Evolutionary conservation across 768 basidiomycete genomes (phyloP), one percentile per base, ranked within the genome.

Genomic region (Ramaria sp.): DNA sequence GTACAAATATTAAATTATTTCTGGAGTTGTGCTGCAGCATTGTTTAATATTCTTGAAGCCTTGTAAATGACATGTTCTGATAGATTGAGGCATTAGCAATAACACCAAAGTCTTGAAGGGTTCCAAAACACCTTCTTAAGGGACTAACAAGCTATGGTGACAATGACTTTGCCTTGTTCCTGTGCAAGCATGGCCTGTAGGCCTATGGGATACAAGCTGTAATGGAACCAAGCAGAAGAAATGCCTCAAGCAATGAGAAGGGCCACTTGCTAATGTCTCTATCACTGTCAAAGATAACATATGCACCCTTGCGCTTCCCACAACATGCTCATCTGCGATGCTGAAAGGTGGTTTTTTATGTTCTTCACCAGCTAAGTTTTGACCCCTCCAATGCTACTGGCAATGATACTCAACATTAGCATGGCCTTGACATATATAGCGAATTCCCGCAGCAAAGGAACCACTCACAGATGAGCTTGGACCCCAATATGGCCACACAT

Each of bases 241-340:
- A 27, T 5, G 27, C 2, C 27, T 27, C 27, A 5, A 27, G 27
- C 27, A 27, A 46, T 11, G 17, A 27, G 45, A 46, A 46, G 45
- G 27, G 11, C 60, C 72, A 2, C 66, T 83, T 19, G 59, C 63
- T 17, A 75, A 70, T n/a, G 63, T 78, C 51, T 69, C 75, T 2
- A 69, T 95, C 4, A 90, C 83, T 0, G 69, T 95, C 51, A 96
- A 97, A 69, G 91, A 94, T 62, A 91, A 90, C 64, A 92, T 97
- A 55, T 84, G 84, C 51, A 90, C 88, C 0, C 59, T 66, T 0
- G 69, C 70, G 2, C 73, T 84, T 63, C 80, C 81, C 0, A 85
- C 84, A 3, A 88, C 89, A 38, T 91, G 91, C 65, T 83, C 89
- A 2, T 93, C 91, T 0, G 69, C 69, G 1, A 86, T 93, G 71